Evolutionary conservation across 176 grass and related monocot species (phyloP).

Genomic region (Luzula sylvatica): DNA sequence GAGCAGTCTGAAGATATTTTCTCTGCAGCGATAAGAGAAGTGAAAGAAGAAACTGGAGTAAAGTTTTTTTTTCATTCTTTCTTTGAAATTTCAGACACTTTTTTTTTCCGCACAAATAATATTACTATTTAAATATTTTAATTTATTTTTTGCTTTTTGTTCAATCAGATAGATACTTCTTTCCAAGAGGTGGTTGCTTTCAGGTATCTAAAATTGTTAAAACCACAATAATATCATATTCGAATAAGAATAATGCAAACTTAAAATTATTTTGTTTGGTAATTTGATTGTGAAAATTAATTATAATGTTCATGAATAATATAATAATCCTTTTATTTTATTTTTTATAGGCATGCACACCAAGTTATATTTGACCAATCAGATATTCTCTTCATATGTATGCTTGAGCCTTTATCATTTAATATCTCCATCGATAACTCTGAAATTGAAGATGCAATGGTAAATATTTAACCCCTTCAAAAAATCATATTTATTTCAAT

Average conservation of each 20-base stretch:
- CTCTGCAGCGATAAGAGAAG: constrained; percentile 58
- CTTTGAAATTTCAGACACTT: neutral
- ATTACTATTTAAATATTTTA: constrained; percentile 3
- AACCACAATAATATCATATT: too few species aligned
- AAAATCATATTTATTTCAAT: neutral
- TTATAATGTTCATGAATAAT: neutral
- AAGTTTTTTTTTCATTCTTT: neutral
- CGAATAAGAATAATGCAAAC: too few species aligned
- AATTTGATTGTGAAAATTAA: too few species aligned
- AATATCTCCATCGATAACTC: constrained; percentile 40
- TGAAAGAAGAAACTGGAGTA: constrained; percentile 82
- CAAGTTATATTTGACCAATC: constrained; percentile 49
- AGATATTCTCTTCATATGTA: constrained; percentile 62
- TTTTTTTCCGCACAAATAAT: neutral
- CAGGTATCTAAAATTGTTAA: constrained; percentile 41
- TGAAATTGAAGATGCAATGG: constrained; percentile 57
- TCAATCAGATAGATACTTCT: constrained; percentile 49
- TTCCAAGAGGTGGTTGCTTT: constrained; percentile 52
- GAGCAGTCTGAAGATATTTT: constrained; percentile 58
- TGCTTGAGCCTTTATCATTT: constrained; percentile 49
- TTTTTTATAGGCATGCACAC: constrained; percentile 44
- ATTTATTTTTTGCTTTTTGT: neutral
- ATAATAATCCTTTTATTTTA: neutral
- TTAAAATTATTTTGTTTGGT: too few species aligned
- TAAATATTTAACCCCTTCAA: constrained; percentile 4